Percentiles rank a stretch among this genome's conserved stretches.
phyloP scores from a whole-genome alignment of 1,284 basidiomycete genomes.

The Trametes pubescens region DNA sequence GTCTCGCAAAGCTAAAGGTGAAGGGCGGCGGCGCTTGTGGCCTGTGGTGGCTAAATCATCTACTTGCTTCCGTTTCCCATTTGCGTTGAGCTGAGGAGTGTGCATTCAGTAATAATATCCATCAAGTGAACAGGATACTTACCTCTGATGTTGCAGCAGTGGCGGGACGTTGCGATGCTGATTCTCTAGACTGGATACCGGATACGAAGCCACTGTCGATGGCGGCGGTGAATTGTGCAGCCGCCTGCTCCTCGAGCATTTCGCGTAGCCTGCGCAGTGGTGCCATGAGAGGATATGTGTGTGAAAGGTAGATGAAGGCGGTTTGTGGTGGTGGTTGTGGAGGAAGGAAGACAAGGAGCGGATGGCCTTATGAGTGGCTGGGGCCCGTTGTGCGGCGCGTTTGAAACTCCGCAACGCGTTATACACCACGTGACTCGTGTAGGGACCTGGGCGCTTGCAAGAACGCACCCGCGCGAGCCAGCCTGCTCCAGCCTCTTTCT shows the following conservation, averaged over 20 bases:
- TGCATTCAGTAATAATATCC: neutral
- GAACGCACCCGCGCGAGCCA: too few relatives aligned
- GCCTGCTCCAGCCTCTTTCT: neutral
- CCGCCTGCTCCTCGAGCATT: neutral
- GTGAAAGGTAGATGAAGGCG: neutral
- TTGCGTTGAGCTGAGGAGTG: neutral
- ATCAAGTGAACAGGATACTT: neutral
- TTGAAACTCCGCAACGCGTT: slow-evolving; percentile 9
- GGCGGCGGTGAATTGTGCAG: neutral
- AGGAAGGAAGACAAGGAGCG: neutral
- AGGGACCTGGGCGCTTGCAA: slow-evolving; percentile 1
- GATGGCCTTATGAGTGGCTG: slow-evolving; percentile 11
- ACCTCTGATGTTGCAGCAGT: neutral
- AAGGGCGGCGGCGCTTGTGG: neutral
- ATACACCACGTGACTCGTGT: slow-evolving; percentile 16
- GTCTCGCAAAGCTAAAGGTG: slow-evolving; percentile 14
- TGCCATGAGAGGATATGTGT: neutral
- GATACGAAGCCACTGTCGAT: slow-evolving; percentile 20
- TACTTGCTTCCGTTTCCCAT: neutral
- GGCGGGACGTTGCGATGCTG: neutral
- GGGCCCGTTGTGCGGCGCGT: slow-evolving; percentile 10
- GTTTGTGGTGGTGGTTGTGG: neutral
- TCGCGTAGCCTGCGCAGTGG: neutral
- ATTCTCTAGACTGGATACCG: slow-evolving; percentile 1
- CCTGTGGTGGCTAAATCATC: neutral